Percentiles rank a stretch among this genome's conserved stretches.
These are phyloP conservation scores for Cyberlindnera petersonii DNA, from an alignment of 805 yeast genomes.

Conservation along the genomic window DNA sequence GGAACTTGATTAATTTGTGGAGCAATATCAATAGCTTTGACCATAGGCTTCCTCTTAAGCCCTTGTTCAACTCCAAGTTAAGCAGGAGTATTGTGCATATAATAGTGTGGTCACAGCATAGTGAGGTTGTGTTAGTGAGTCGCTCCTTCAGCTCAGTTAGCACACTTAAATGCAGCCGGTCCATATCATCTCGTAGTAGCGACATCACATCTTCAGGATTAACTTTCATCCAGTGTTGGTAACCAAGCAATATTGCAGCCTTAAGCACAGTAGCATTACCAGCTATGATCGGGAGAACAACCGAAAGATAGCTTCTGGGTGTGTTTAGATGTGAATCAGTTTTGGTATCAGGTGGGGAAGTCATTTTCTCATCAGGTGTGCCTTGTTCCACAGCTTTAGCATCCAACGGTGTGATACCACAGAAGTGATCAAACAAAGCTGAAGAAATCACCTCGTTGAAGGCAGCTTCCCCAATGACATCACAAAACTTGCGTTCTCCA, in stretches of 20 bases:
- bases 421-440: conserved; percentile 11
- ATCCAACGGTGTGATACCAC: conserved; percentile 11
- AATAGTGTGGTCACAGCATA: conserved; percentile 18
- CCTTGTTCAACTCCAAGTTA: conserved; percentile 10
- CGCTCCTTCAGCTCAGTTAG: conserved; percentile 13
- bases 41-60: conserved; percentile 11
- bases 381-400: neutral
- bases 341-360: conserved; percentile 3
- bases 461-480: conserved; percentile 7
- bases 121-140: conserved; percentile 7
- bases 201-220: conserved; percentile 9
- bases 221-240: conserved; percentile 6
- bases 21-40: conserved; percentile 6
- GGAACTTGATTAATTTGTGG: conserved; percentile 11
- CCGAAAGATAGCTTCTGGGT: conserved; percentile 5
- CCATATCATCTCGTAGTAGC: conserved; percentile 8
- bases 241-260: conserved; percentile 12
- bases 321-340: neutral
- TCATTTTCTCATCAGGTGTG: conserved; percentile 7
- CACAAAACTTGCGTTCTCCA: conserved; percentile 11
- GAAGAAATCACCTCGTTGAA: conserved; percentile 11
- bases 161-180: conserved; percentile 8
- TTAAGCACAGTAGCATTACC: conserved; percentile 17
- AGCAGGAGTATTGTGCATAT: conserved; percentile 10
- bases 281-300: conserved; percentile 14